Evolutionary conservation across 768 basidiomycete genomes (phyloP), one percentile per base, ranked within the genome.

Genomic region (Pisolithus sp.): DNA sequence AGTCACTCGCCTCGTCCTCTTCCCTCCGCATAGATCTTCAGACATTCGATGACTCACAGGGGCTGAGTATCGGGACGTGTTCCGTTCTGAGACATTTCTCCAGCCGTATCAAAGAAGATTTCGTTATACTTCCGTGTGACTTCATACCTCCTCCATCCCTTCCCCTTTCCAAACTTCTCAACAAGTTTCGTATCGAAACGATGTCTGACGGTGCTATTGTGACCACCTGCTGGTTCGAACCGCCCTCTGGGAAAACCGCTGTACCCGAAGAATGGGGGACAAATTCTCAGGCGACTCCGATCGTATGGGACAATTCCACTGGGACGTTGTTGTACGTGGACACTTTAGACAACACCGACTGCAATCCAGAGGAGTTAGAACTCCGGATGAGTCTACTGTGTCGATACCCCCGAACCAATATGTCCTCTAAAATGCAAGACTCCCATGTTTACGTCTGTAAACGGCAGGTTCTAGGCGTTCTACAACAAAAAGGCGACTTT

Each of bases 371-470:
- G 40, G 86, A 92, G 28, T 53, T 95, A 18, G 79, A 86, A 50
- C 60, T 94, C 41, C 77, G 82, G 53, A 89, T 91, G 84, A 77
- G 78, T 24, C 66, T 96, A 51, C 69, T 96, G 26, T 78, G 80
- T 59, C 92, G 91, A 48, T 85, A 89, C 63, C 87, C 91, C 7
- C 80, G 80, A 26, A 74, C 79, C 28, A 81, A 75, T 36, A 68
- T 96, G 28, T 85, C 89, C 2, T 77, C 80, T 12, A 76, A 71
- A 31, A 75, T 86, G 31, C 81, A 83, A 56, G 93, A 96, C 61
- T 89, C 93, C 1, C 93, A 96, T 66, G 87, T 95, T 30, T 96
- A 95, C 60, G 82, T 95, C 31, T 93, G 92, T 71, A 79, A 81
- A 56, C 79, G 80, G 53, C 76, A 80, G 17, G 74, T 95, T 7